Conservation (phyloP, 1,284 basidiomycete species). For the Chondrostereum purpureum region DNA sequence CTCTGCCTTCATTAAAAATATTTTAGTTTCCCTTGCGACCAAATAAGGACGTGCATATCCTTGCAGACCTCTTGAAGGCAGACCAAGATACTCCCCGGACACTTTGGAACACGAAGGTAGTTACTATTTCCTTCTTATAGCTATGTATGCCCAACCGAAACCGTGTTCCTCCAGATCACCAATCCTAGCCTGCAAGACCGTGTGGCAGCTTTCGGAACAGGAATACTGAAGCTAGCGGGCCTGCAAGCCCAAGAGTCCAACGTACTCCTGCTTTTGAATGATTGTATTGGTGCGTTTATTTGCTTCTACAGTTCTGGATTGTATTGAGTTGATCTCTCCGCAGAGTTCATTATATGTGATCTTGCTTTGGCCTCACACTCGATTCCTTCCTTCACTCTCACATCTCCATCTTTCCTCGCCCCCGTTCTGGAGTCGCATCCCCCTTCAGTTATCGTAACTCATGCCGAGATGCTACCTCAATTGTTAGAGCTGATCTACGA, state of each 20-base stretch:
- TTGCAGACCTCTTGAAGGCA: slow-evolving; percentile 58
- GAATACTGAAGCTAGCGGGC: slow-evolving; percentile 52
- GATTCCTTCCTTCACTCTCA: slow-evolving; percentile 64
- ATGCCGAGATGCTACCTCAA: slow-evolving; percentile 53
- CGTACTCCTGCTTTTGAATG: slow-evolving; percentile 67
- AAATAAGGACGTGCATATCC: slow-evolving; percentile 59
- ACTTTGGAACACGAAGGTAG: slow-evolving; percentile 71
- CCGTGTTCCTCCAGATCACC: slow-evolving; percentile 45
- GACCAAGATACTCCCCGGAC: slow-evolving; percentile 63
- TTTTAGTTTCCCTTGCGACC: slow-evolving; percentile 67
- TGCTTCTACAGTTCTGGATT: no score
- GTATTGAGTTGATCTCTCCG: slow-evolving; percentile 4
- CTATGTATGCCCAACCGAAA: neutral
- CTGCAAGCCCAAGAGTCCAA: slow-evolving; percentile 58
- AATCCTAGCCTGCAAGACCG: slow-evolving; percentile 62
- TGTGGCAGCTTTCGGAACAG: slow-evolving; percentile 59
- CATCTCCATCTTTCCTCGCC: slow-evolving; percentile 49
- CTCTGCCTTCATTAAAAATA: slow-evolving; percentile 2
- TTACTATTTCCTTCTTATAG: slow-evolving; percentile 1
- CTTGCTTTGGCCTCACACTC: slow-evolving; percentile 67
- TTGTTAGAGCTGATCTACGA: slow-evolving; percentile 66
- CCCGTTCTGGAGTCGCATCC: slow-evolving; percentile 56
- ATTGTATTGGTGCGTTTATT: slow-evolving; percentile 54
- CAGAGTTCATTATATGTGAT: slow-evolving; percentile 73
- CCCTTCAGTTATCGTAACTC: slow-evolving; percentile 63